Conservation (phyloP, 352 stramenopile species). For the Pythium brachiatum region DNA sequence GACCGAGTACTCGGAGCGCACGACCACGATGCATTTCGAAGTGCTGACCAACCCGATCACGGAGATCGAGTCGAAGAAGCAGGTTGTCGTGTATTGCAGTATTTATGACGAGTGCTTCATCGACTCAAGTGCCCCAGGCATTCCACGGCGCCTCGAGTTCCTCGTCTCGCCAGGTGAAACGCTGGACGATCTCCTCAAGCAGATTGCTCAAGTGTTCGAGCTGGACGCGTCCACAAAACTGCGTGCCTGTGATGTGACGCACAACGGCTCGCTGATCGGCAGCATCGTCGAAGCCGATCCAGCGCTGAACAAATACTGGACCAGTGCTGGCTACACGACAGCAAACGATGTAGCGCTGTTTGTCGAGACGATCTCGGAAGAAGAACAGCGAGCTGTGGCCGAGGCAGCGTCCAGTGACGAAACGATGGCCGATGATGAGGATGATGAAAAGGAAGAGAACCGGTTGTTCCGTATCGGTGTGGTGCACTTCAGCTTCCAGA, state of each 20-base stretch:
- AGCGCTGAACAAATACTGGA: constrained; percentile 53
- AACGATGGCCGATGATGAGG: constrained; percentile 1
- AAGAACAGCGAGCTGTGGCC: constrained; percentile 24
- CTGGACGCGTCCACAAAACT: constrained; percentile 37
- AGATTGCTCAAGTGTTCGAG: constrained; percentile 46
- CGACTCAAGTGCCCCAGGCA: constrained; percentile 30
- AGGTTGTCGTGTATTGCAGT: constrained; percentile 71
- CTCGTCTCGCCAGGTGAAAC: constrained; percentile 55
- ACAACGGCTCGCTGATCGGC: constrained; percentile 56
- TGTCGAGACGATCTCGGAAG: constrained; percentile 47
- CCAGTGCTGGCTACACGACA: constrained; percentile 22
- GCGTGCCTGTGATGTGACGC: constrained; percentile 60
- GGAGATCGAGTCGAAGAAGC: constrained; percentile 84
- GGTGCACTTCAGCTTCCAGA: constrained; percentile 75
- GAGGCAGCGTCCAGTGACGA: not conserved
- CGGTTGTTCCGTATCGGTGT: constrained; percentile 51
- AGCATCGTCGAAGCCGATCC: constrained; percentile 37
- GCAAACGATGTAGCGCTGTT: constrained; percentile 50
- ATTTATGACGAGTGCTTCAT: constrained; percentile 76
- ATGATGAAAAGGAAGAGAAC: constrained; percentile 22
- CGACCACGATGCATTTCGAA: constrained; percentile 73
- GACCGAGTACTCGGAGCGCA: constrained; percentile 69
- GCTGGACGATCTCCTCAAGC: constrained; percentile 45
- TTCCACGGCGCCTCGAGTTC: constrained; percentile 51
- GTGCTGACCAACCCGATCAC: constrained; percentile 71